These are phyloP conservation scores for Sporobolus alterniflorus DNA, from an alignment of 202 grass and related monocot genomes.

Conservation along the genomic window DNA sequence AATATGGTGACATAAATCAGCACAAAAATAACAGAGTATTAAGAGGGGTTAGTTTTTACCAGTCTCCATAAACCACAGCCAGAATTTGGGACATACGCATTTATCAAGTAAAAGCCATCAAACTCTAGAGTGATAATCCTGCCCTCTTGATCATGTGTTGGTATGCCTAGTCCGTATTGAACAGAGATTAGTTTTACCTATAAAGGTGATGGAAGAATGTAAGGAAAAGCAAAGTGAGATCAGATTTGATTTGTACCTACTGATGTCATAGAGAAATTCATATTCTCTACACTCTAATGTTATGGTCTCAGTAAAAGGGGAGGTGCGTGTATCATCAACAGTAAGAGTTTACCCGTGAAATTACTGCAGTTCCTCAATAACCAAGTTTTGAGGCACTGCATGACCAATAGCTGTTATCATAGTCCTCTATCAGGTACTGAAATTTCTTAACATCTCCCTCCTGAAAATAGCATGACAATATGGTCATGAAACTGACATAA, in stretches of 20 bases:
- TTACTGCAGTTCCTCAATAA: conserved; percentile 70
- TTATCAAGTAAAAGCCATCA: conserved; percentile 72
- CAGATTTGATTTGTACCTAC: background rate
- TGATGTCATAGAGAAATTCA: background rate
- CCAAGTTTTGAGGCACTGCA: conserved; percentile 72
- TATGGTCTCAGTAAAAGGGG: background rate
- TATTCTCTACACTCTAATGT: background rate
- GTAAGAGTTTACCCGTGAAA: conserved; percentile 57
- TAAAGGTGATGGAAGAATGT: conserved; percentile 20
- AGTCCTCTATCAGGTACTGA: conserved; percentile 48
- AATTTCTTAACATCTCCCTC: conserved; percentile 46
- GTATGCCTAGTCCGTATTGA: conserved; percentile 55
- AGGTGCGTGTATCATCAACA: background rate
- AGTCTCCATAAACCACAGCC: conserved; percentile 51
- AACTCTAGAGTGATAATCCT: conserved; percentile 75
- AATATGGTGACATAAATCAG: background rate
- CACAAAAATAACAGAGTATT: background rate
- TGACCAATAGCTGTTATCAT: conserved; percentile 63
- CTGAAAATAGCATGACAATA: conserved; percentile 44
- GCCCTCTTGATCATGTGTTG: conserved; percentile 68
- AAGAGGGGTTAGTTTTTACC: conserved; percentile 41
- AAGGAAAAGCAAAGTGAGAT: conserved; percentile 17
- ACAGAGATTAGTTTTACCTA: conserved; percentile 72
- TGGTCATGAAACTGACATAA: background rate
- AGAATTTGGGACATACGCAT: conserved; percentile 76